phyloP scores from a whole-genome alignment of 163 green algal genomes.

The Chloromonas sp. region DNA sequence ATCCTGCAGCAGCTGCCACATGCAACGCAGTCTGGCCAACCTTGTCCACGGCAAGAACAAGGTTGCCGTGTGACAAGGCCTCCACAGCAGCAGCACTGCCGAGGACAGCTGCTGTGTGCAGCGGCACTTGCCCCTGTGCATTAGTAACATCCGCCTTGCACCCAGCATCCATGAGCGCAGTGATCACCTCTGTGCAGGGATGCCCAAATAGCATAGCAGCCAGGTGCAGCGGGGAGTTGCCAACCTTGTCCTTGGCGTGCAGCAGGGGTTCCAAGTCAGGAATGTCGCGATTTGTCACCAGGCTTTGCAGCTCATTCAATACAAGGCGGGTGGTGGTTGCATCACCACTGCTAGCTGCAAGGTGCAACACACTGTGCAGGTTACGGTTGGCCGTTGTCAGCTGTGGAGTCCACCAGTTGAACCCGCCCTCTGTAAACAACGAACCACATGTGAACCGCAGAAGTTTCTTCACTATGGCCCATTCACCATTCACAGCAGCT shows the following conservation, averaged over 20 bases:
- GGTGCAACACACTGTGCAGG: not conserved
- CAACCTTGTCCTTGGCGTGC: not conserved
- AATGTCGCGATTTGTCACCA: not conserved
- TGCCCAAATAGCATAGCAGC: not conserved
- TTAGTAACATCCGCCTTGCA: not conserved
- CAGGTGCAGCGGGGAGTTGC: not conserved
- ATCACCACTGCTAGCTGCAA: not conserved
- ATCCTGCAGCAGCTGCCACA: not conserved
- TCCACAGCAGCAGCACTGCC: not conserved
- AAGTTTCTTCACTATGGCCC: not conserved
- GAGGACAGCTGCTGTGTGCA: not conserved
- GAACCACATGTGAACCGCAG: not conserved
- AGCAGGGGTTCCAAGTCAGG: not conserved
- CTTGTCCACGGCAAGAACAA: not conserved
- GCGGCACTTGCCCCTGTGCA: not conserved
- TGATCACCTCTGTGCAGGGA: not conserved
- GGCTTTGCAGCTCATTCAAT: too few species aligned
- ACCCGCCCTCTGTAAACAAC: not conserved
- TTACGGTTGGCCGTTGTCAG: not conserved
- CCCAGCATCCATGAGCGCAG: not conserved
- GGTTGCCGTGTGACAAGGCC: too few species aligned
- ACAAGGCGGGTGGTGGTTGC: not conserved
- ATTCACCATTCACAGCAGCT: not conserved
- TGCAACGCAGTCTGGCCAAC: not conserved
- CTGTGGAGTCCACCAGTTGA: not conserved